Conservation (phyloP, 2,329 filamentous ascomycete species). For the Paecilomyces sp. region DNA sequence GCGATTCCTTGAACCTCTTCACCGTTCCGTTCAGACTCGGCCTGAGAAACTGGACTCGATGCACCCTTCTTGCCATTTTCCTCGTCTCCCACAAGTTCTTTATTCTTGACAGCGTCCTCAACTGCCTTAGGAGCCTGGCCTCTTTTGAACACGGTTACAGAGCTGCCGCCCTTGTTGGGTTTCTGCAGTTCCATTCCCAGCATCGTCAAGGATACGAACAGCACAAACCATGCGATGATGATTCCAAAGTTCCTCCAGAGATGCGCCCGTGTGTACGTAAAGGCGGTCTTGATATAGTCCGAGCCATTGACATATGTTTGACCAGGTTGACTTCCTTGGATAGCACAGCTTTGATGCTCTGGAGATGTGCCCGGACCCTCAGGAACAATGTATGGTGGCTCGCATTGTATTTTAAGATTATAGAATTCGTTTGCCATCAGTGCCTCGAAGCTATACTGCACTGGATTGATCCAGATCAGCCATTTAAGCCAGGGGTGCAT, state of each 20-base stretch:
- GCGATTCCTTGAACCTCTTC: slow-evolving; percentile 45
- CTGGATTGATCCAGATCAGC: slow-evolving; percentile 59
- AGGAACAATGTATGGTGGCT: slow-evolving; percentile 51
- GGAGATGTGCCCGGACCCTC: slow-evolving; percentile 37
- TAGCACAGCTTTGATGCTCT: slow-evolving; percentile 52
- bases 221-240: slow-evolving; percentile 64
- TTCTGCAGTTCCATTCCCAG: slow-evolving; percentile 71
- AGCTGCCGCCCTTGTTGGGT: slow-evolving; percentile 72
- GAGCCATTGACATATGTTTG: slow-evolving; percentile 47
- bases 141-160: slow-evolving; percentile 68
- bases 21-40: slow-evolving; percentile 11
- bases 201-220: slow-evolving; percentile 70
- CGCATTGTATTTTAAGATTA: slow-evolving; percentile 48
- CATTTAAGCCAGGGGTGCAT: slow-evolving; percentile 60
- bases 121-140: slow-evolving; percentile 55
- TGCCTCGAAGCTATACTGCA: slow-evolving; percentile 64
- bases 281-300: slow-evolving; percentile 50
- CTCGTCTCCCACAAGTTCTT: slow-evolving; percentile 39
- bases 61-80: slow-evolving; percentile 38
- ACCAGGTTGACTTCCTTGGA: slow-evolving; percentile 51
- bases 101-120: slow-evolving; percentile 48
- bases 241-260: slow-evolving; percentile 74
- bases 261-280: slow-evolving; percentile 49
- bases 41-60: slow-evolving; percentile 5
- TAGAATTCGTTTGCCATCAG: slow-evolving; percentile 67